Evolutionary conservation across 2,329 filamentous ascomycete species (phyloP).

Genomic region (Phaeosphaeria sp.): DNA sequence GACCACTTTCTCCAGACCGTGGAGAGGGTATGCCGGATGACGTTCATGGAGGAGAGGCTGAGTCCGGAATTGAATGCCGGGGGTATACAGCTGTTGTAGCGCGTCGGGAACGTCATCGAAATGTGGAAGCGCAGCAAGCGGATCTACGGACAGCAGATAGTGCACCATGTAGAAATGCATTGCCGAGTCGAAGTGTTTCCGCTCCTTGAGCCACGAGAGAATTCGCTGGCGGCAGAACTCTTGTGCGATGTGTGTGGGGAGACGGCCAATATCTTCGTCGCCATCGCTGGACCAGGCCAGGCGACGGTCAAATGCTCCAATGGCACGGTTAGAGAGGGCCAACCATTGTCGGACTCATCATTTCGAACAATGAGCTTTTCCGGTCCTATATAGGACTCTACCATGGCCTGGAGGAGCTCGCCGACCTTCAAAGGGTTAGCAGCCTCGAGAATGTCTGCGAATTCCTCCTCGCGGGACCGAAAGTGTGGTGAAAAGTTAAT

Average conservation of each 20-base stretch:
- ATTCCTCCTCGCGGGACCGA: too few relatives aligned
- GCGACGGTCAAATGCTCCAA: not conserved
- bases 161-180: constrained; percentile 12
- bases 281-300: not conserved
- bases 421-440: too few relatives aligned
- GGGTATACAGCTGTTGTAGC: not conserved
- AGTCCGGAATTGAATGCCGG: not conserved
- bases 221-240: constrained; percentile 7
- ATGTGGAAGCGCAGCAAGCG: not conserved
- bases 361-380: too few relatives aligned
- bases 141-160: not conserved
- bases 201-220: constrained; percentile 8
- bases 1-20: constrained; percentile 19
- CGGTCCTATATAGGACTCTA: too few relatives aligned
- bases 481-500: too few relatives aligned
- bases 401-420: too few relatives aligned
- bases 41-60: not conserved
- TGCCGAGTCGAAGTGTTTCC: constrained; percentile 12
- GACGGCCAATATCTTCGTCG: not conserved
- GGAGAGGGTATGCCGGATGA: not conserved
- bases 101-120: not conserved
- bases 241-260: constrained; percentile 3
- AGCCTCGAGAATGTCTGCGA: too few relatives aligned
- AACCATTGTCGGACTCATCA: too few relatives aligned
- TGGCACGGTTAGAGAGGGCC: not conserved